phyloP scores from a whole-genome alignment of 228 moss, liverwort and hornwort genomes.

The Sphagnum magellanicum region DNA sequence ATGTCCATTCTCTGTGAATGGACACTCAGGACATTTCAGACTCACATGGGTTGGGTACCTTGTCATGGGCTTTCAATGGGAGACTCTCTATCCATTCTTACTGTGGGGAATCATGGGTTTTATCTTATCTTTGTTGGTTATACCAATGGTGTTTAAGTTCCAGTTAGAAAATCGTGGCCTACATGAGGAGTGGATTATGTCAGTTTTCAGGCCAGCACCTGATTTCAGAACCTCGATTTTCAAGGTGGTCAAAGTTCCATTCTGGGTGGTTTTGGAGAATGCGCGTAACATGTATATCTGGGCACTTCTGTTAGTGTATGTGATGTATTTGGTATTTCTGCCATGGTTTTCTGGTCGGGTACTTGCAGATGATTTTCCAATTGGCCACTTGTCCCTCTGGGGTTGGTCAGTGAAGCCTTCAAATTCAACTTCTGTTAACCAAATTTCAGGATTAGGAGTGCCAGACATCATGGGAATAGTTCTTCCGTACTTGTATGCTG shows the following conservation, averaged over 20 bases:
- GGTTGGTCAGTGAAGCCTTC: slow-evolving; percentile 80
- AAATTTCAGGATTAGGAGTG: slow-evolving; percentile 58
- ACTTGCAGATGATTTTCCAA: slow-evolving; percentile 76
- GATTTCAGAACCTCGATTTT: slow-evolving; percentile 14
- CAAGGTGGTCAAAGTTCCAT: slow-evolving; percentile 51
- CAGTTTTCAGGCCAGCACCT: slow-evolving; percentile 45
- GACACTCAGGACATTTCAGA: slow-evolving; percentile 43
- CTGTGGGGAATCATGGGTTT: slow-evolving; percentile 53
- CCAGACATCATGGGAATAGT: slow-evolving; percentile 88
- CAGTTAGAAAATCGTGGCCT: slow-evolving; percentile 45
- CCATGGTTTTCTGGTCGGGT: slow-evolving; percentile 91
- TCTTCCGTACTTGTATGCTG: slow-evolving; percentile 59
- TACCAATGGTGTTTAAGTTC: slow-evolving; percentile 48
- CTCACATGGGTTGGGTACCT: slow-evolving; percentile 50
- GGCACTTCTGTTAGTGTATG: slow-evolving; percentile 45
- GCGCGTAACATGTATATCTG: slow-evolving; percentile 57
- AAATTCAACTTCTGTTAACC: slow-evolving; percentile 23
- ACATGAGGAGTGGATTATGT: slow-evolving; percentile 55
- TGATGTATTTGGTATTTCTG: slow-evolving; percentile 43
- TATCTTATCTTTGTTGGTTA: slow-evolving; percentile 40
- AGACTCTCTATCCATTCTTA: slow-evolving; percentile 41
- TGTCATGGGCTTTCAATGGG: slow-evolving; percentile 66
- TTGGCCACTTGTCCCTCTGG: slow-evolving; percentile 68
- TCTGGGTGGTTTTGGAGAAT: slow-evolving; percentile 78
- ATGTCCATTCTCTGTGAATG: slow-evolving; percentile 66